Conservation (phyloP, 164 flowering plant genomes). For the Tetracentron sinense region DNA sequence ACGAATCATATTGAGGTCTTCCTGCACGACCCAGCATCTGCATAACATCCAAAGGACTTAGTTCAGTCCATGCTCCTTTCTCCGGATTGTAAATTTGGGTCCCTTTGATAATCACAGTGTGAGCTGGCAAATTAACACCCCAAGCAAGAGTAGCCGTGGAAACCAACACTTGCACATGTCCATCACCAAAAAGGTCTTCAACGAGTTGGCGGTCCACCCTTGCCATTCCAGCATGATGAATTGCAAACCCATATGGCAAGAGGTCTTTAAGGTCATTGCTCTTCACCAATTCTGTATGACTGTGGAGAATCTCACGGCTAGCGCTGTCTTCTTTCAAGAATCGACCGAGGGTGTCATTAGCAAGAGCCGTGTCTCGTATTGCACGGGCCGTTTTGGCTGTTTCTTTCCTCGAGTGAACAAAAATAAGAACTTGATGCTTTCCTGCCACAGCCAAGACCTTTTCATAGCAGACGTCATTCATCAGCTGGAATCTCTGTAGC, state of each 20-base stretch:
- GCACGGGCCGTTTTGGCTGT: constrained; percentile 98
- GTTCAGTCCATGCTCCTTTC: constrained; percentile 97
- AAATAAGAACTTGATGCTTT: constrained; percentile 88
- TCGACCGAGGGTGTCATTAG: constrained; percentile 78
- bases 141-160: constrained; percentile 98
- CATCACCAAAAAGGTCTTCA: constrained; percentile 85
- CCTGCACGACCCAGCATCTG: constrained; percentile 99
- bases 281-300: constrained; percentile 72
- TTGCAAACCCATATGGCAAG: constrained; percentile 92
- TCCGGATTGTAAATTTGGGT: constrained; percentile 98
- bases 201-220: constrained; percentile 82
- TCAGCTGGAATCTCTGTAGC: constrained; percentile 90
- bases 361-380: constrained; percentile 82
- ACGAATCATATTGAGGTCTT: constrained; percentile 89
- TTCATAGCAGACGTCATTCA: constrained; percentile 94
- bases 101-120: constrained; percentile 93
- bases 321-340: constrained; percentile 90
- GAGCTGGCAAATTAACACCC: constrained; percentile 99
- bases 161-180: constrained; percentile 85
- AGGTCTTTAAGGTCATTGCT: constrained; percentile 89
- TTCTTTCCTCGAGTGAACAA: constrained; percentile 96
- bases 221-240: constrained; percentile 94
- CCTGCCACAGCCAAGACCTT: constrained; percentile 89
- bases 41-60: constrained; percentile 96
- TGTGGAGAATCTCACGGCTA: constrained; percentile 79